phyloP scores from a whole-genome alignment of 1,284 basidiomycete species.

The Papiliotrema terrestris region DNA sequence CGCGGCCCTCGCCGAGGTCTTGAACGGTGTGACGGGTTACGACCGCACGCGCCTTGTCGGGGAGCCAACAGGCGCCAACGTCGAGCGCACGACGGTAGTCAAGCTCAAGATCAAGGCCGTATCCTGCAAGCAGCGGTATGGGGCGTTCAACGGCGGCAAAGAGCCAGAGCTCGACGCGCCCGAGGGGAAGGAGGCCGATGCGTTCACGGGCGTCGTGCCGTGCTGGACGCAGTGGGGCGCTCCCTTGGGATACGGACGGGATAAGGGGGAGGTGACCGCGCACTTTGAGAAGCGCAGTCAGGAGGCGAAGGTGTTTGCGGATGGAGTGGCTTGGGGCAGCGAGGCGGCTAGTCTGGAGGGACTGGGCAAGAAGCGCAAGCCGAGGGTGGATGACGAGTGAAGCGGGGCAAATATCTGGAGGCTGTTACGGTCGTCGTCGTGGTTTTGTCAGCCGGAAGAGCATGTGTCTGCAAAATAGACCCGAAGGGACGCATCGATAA shows the following conservation, averaged over 20 bases:
- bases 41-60: conserved; percentile 10
- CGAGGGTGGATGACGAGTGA: too few relatives aligned
- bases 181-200: conserved; percentile 11
- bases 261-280: conserved; percentile 10
- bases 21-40: conserved; percentile 15
- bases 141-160: conserved; percentile 11
- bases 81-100: conserved; percentile 13
- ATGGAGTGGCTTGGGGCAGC: conserved; percentile 14
- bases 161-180: conserved; percentile 10
- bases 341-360: conserved; percentile 14
- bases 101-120: conserved; percentile 12
- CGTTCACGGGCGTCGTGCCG: conserved; percentile 20
- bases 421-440: too few relatives aligned
- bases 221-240: conserved; percentile 24
- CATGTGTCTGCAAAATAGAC: too few relatives aligned
- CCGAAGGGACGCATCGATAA: too few relatives aligned
- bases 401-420: too few relatives aligned
- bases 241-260: conserved; percentile 15
- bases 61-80: conserved; percentile 10
- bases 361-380: conserved; percentile 11
- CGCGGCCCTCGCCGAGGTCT: conserved; percentile 7
- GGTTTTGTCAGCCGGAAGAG: too few relatives aligned
- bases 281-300: conserved; percentile 4
- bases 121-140: conserved; percentile 22
- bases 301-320: conserved; percentile 8